A percentile compares a stretch with the other conserved stretches of the same genome.
Evolutionary conservation across 2,329 filamentous ascomycete genomes (phyloP).

Genomic region (Colletotrichum tamarilloi): DNA sequence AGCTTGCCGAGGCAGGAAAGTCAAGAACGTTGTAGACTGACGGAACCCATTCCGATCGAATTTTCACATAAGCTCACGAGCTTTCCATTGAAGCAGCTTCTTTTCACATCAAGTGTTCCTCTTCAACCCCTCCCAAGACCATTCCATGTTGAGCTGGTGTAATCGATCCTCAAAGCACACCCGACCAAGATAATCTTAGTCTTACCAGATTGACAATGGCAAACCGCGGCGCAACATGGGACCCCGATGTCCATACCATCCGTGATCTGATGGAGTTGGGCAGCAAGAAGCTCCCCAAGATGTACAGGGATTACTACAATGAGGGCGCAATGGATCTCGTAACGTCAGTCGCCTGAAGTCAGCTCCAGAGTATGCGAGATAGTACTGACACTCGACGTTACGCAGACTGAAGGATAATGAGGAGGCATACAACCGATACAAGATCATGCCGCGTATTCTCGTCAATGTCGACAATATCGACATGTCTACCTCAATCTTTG

Average conservation of each 20-base stretch:
- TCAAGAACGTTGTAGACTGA: background rate
- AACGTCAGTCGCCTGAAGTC: slow-evolving; percentile 45
- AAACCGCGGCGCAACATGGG: slow-evolving; percentile 32
- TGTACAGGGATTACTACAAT: slow-evolving; percentile 65
- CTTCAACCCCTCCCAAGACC: fast-evolving
- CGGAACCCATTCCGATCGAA: background rate
- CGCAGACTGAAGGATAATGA: slow-evolving; percentile 59
- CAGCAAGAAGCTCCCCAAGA: slow-evolving; percentile 50
- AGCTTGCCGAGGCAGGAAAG: background rate
- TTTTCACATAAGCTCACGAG: background rate
- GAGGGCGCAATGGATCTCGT: slow-evolving; percentile 66
- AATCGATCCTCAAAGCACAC: background rate
- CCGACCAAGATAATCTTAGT: no score
- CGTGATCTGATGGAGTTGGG: slow-evolving; percentile 53
- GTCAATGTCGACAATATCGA: slow-evolving; percentile 50
- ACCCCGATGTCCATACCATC: slow-evolving; percentile 29
- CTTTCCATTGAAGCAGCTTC: background rate
- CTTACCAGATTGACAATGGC: background rate
- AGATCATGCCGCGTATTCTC: slow-evolving; percentile 58
- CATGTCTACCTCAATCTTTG: slow-evolving; percentile 56
- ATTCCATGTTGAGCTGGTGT: background rate
- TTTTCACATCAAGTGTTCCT: background rate
- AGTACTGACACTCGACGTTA: slow-evolving; percentile 33
- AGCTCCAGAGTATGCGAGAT: background rate
- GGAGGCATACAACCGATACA: slow-evolving; percentile 61